Percentiles rank a stretch among this genome's conserved stretches.
Evolutionary conservation across 2,329 filamentous ascomycete genomes (phyloP).

Genomic region (Diaporthe helianthi): DNA sequence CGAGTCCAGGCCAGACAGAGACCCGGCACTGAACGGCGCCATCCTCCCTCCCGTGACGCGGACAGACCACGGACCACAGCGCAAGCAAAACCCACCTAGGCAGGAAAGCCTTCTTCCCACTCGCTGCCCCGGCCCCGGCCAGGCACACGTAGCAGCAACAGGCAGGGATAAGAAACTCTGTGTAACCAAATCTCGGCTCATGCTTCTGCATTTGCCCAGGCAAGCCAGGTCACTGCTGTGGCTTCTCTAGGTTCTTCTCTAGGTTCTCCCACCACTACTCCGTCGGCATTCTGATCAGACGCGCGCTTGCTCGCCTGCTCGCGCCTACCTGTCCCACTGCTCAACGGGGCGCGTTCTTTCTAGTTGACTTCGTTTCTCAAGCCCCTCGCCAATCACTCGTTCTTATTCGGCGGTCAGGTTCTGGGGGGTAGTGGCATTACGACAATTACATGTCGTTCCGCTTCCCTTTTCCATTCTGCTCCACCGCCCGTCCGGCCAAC

Average conservation of each 20-base stretch:
- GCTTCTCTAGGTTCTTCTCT: conserved; percentile 9
- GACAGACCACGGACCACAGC: conserved; percentile 24
- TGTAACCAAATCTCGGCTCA: conserved; percentile 35
- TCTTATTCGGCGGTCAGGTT: conserved; percentile 34
- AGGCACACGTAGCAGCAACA: conserved; percentile 21
- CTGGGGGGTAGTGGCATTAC: conserved; percentile 19
- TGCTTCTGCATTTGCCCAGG: conserved; percentile 24
- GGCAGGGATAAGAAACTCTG: conserved; percentile 33
- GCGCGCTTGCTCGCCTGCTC: conserved; percentile 45
- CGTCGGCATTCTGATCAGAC: conserved; percentile 39
- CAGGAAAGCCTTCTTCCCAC: conserved; percentile 26
- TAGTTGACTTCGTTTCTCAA: conserved; percentile 25
- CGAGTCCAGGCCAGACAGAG: not conserved
- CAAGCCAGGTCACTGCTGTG: conserved; percentile 10
- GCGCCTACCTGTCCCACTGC: conserved; percentile 33
- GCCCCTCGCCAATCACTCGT: conserved; percentile 31
- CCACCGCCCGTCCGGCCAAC: conserved; percentile 27
- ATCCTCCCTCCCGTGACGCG: conserved; percentile 12
- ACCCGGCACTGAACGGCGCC: not conserved
- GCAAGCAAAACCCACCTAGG: conserved; percentile 1
- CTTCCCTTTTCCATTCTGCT: conserved; percentile 14
- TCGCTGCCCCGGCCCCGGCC: conserved; percentile 11
- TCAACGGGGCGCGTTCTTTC: conserved; percentile 9
- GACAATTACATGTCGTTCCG: conserved; percentile 25
- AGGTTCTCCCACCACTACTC: conserved; percentile 20